Percentiles rank a stretch among this genome's conserved stretches.
These are phyloP conservation scores for Trichoderma aggressivum DNA, from an alignment of 2,329 filamentous ascomycete genomes.

Conservation along the genomic window DNA sequence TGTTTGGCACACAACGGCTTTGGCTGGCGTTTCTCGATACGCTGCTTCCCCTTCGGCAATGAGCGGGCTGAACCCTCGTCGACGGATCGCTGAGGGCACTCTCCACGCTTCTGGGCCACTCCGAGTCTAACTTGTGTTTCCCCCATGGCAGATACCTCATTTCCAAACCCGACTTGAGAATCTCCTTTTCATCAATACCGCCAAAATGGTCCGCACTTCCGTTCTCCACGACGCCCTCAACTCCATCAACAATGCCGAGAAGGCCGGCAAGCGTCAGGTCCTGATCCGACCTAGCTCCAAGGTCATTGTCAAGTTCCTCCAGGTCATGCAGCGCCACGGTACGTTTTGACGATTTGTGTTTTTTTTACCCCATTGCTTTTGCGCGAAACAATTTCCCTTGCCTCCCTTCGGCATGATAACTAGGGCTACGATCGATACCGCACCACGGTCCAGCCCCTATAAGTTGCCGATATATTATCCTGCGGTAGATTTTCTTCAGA, in stretches of 20 bases:
- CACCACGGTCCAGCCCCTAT: constrained; percentile 97
- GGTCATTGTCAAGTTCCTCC: constrained; percentile 99
- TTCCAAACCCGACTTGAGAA: constrained; percentile 69
- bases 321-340: constrained; percentile 99
- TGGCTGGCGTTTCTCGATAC: constrained; percentile 47
- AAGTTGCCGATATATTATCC: constrained; percentile 97
- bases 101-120: constrained; percentile 61
- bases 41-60: constrained; percentile 59
- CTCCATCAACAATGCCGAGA: constrained; percentile 99
- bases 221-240: constrained; percentile 99
- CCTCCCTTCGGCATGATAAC: constrained; percentile 94
- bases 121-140: constrained; percentile 56
- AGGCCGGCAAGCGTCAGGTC: constrained; percentile 99
- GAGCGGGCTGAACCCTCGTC: constrained; percentile 69
- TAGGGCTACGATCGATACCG: constrained; percentile 82
- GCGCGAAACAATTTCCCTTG: background rate
- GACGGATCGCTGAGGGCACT: constrained; percentile 58
- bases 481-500: constrained; percentile 92
- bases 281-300: constrained; percentile 97
- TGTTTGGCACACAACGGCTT: background rate
- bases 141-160: constrained; percentile 60
- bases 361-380: background rate
- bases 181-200: constrained; percentile 60
- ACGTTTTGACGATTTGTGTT: constrained; percentile 51
- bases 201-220: constrained; percentile 98